These are phyloP conservation scores for Nepenthes gracilis DNA, from an alignment of 148 eudicot species.

Conservation along the genomic window DNA sequence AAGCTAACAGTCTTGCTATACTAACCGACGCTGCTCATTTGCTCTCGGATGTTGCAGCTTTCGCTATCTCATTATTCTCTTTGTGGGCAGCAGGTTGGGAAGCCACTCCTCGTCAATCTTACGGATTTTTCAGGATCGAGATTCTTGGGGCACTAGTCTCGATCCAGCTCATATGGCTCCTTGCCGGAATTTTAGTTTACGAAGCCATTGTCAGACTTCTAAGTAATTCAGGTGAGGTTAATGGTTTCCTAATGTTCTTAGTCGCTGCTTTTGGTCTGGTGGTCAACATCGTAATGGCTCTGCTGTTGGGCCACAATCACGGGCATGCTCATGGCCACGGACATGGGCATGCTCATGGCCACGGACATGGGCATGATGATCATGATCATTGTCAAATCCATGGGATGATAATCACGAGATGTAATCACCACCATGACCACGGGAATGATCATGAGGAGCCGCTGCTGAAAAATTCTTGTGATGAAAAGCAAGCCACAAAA, in stretches of 20 bases:
- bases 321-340: constrained; percentile 45
- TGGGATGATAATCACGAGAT: constrained; percentile 29
- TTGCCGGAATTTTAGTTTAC: constrained; percentile 78
- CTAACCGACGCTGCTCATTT: constrained; percentile 85
- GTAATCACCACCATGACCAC: constrained; percentile 25
- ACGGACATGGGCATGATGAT: constrained; percentile 20
- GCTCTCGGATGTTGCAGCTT: constrained; percentile 86
- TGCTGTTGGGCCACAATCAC: constrained; percentile 73
- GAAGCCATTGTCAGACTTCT: constrained; percentile 63
- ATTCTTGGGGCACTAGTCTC: constrained; percentile 82
- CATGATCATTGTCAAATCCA: constrained; percentile 18
- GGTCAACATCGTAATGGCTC: constrained; percentile 72
- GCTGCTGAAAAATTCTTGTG: constrained; percentile 21
- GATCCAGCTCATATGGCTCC: constrained; percentile 89
- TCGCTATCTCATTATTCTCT: constrained; percentile 79
- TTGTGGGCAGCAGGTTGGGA: constrained; percentile 97
- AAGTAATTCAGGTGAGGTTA: constrained; percentile 55
- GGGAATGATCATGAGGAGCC: constrained; percentile 31
- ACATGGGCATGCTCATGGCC: constrained; percentile 30
- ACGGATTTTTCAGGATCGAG: constrained; percentile 81
- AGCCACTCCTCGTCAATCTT: constrained; percentile 79
- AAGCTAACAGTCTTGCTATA: constrained; percentile 85
- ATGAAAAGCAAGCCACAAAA: constrained; percentile 7
- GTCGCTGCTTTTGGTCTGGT: constrained; percentile 72
- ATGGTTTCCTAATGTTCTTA: constrained; percentile 78